These are phyloP conservation scores for Allium sativum DNA, from an alignment of 106 monocot genomes.

Conservation along the genomic window DNA sequence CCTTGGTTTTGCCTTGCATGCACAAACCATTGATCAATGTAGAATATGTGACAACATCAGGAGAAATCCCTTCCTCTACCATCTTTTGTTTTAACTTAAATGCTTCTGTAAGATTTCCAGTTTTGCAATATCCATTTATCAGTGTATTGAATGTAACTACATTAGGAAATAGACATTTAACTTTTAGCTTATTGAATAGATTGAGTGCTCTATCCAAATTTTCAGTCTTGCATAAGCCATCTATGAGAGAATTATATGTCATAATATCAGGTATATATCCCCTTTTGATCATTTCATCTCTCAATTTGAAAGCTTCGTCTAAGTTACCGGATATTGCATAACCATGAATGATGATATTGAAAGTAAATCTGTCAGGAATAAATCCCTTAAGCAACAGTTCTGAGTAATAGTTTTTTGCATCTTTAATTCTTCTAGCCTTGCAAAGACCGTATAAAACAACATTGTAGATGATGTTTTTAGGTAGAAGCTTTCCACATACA, in stretches of 20 bases:
- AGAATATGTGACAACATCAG: conserved; percentile 75
- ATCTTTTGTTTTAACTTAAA: conserved; percentile 74
- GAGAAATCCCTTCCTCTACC: conserved; percentile 51
- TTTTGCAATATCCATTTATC: conserved; percentile 72
- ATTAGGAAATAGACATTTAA: conserved; percentile 58
- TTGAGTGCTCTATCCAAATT: conserved; percentile 66
- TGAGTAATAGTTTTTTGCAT: conserved; percentile 50
- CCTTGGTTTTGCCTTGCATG: conserved; percentile 47
- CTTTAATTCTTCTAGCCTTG: conserved; percentile 40
- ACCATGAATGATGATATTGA: conserved; percentile 78
- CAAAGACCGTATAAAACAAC: conserved; percentile 67
- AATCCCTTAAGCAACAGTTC: conserved; percentile 40
- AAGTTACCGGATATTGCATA: conserved; percentile 38
- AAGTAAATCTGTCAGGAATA: conserved; percentile 68
- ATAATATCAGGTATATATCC: conserved; percentile 56
- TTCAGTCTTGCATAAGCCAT: conserved; percentile 87
- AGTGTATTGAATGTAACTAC: conserved; percentile 70
- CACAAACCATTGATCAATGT: conserved; percentile 70
- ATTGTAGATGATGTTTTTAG: conserved; percentile 62
- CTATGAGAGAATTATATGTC: conserved; percentile 82
- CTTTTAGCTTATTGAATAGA: conserved; percentile 62
- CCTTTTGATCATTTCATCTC: conserved; percentile 66
- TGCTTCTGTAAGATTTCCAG: conserved; percentile 54
- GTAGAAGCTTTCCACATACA: conserved; percentile 15
- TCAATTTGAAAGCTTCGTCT: conserved; percentile 58